Base-by-base conservation (phyloP, 306 rosid species). In the Trichosanthes cucumerina region DNA sequence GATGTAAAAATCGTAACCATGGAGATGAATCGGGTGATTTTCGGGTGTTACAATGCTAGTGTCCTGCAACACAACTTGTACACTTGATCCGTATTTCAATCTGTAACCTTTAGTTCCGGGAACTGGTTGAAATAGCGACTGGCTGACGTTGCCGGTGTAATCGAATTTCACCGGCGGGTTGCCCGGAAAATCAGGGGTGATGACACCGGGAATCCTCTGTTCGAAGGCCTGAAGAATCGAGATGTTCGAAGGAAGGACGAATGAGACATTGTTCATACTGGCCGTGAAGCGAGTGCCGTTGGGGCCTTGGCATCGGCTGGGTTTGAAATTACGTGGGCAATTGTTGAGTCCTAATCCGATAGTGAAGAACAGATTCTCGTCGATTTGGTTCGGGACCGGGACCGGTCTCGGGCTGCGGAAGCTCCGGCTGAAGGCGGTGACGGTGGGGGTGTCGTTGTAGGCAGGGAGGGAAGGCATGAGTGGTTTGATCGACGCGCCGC, bases 21-120 rank as follows among this genome's bases (percentile, higher is more conserved):
- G 99, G 43, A 95, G 97, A 78, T 96, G 98, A 78, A 96, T 88
- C 0, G 97, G 98, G 66, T 96, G 98, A 82, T 92, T 89, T 83
- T 96, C 97, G 0, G 93, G 79, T 5, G 97, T 91, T 23, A 92
- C 82, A 21, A 96, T 91, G 50, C 88, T 90, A 0, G 99, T 96
- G 73, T 82, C 99, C 80, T 96, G 98, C 66, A 96, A 78, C 56
- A 96, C 99, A 28, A 96, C 71, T 75, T 96, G 93, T 6, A 96
- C 98, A 19, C 87, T 88, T 1, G 97, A 86, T 3, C 97, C 98
- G 23, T 53, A 96, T 81, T 90, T 89, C 83, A 96, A 68, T 74
- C 19, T 80, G 80, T 96, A 87, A 0, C 85, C 93, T 53, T 80
- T 92, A 0, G 98, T 96, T 62, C 96, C 97, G 0, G 80, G 71